These are phyloP conservation scores for Periconia sp. DNA, from an alignment of 2,329 filamentous ascomycete species.

Conservation along the genomic window DNA sequence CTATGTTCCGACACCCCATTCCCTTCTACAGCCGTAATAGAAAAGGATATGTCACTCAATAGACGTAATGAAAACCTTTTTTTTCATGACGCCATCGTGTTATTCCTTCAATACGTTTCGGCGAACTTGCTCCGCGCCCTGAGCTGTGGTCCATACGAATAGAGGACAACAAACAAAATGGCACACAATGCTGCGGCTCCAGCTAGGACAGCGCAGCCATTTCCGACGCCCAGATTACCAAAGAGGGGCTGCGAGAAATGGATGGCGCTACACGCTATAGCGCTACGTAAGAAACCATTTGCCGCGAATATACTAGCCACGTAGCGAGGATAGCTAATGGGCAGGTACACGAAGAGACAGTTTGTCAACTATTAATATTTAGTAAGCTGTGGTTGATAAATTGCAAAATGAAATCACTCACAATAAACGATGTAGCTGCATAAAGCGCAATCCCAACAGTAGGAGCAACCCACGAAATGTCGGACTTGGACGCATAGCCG, in stretches of 20 bases:
- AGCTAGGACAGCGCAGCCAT: slow-evolving; percentile 58
- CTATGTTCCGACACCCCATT: too few relatives aligned
- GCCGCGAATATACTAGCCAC: slow-evolving; percentile 5
- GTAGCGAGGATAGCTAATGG: slow-evolving; percentile 6
- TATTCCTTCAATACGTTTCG: neutral
- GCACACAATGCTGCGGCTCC: slow-evolving; percentile 40
- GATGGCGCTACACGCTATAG: slow-evolving; percentile 58
- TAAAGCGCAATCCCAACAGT: slow-evolving; percentile 49
- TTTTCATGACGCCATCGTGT: too few relatives aligned
- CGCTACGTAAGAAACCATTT: slow-evolving; percentile 4
- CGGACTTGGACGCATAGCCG: slow-evolving; percentile 1
- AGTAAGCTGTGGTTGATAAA: slow-evolving; percentile 19
- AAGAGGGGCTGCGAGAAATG: slow-evolving; percentile 61
- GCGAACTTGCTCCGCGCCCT: slow-evolving; percentile 6
- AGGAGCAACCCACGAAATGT: slow-evolving; percentile 2
- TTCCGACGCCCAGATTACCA: slow-evolving; percentile 57
- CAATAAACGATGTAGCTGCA: slow-evolving; percentile 2
- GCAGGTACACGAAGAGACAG: slow-evolving; percentile 52
- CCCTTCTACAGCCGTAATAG: too few relatives aligned
- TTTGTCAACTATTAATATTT: slow-evolving; percentile 31
- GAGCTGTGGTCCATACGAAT: slow-evolving; percentile 52
- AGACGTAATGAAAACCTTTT: too few relatives aligned
- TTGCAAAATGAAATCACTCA: neutral
- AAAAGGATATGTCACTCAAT: too few relatives aligned
- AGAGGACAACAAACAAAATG: slow-evolving; percentile 59